phyloP scores from a whole-genome alignment of 2,329 filamentous ascomycete species.

The Dothistroma septosporum region DNA sequence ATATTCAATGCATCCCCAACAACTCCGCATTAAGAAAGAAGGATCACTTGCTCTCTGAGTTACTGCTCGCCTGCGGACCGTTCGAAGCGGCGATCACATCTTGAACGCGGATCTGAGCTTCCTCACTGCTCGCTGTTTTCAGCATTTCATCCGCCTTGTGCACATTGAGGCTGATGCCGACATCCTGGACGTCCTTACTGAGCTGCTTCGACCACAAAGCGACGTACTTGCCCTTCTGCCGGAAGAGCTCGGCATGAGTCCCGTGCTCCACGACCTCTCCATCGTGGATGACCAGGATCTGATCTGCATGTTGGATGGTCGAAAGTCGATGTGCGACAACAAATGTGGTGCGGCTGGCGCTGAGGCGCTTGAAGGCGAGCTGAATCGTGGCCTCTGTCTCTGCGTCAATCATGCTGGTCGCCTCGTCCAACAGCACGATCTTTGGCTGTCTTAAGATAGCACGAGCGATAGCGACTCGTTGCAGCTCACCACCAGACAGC shows the following conservation, averaged over 20 bases:
- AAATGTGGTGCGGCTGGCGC: slow-evolving; percentile 65
- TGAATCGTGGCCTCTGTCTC: slow-evolving; percentile 53
- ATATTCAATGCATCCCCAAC: neutral
- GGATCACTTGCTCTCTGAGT: neutral
- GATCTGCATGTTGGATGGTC: slow-evolving; percentile 72
- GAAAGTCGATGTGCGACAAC: slow-evolving; percentile 73
- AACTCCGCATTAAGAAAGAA: neutral
- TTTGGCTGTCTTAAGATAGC: slow-evolving; percentile 63
- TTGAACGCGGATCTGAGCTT: neutral
- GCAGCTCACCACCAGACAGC: slow-evolving; percentile 79
- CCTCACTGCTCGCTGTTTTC: neutral
- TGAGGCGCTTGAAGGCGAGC: slow-evolving; percentile 56
- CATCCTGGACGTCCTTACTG: slow-evolving; percentile 19
- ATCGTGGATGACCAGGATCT: slow-evolving; percentile 70
- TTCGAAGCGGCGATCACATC: neutral
- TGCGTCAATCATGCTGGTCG: slow-evolving; percentile 63
- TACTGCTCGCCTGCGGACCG: neutral
- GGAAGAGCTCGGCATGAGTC: slow-evolving; percentile 67
- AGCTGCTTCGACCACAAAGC: slow-evolving; percentile 35
- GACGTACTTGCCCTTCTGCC: slow-evolving; percentile 31
- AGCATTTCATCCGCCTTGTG: neutral
- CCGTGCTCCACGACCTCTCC: slow-evolving; percentile 70
- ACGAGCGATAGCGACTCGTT: slow-evolving; percentile 71
- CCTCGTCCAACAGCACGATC: slow-evolving; percentile 71
- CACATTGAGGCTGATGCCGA: slow-evolving; percentile 5